phyloP scores from a whole-genome alignment of 805 yeast species.

The Cyberlindnera sargentensis region DNA sequence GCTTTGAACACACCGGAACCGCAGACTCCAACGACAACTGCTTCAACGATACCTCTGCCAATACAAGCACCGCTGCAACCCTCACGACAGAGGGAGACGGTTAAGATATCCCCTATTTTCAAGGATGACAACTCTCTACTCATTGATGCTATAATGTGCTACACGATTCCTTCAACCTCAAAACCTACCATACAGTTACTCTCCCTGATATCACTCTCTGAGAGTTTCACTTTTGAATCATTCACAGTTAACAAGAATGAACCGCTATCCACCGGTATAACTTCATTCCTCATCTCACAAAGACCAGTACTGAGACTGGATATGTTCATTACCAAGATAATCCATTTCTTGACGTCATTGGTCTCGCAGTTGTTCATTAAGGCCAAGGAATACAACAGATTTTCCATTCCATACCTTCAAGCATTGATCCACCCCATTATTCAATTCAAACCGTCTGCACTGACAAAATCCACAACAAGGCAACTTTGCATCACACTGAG shows the following conservation, averaged over 20 bases:
- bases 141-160: conserved; percentile 28
- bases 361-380: conserved; percentile 10
- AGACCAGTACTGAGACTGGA: conserved; percentile 43
- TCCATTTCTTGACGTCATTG: conserved; percentile 27
- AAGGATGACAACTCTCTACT: conserved; percentile 31
- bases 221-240: conserved; percentile 6
- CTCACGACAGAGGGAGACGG: background rate
- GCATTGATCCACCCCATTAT: conserved; percentile 49
- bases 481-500: conserved; percentile 3
- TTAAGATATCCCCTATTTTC: conserved; percentile 8
- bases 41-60: conserved; percentile 5
- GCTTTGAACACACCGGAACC: conserved; percentile 1
- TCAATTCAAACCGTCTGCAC: conserved; percentile 57
- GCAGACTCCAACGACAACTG: conserved; percentile 7
- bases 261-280: conserved; percentile 30
- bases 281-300: conserved; percentile 35
- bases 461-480: conserved; percentile 32
- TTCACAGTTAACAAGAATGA: conserved; percentile 24
- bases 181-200: conserved; percentile 28
- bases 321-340: conserved; percentile 37
- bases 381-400: background rate
- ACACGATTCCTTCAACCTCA: conserved; percentile 30
- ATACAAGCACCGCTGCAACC: background rate
- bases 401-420: conserved; percentile 52
- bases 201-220: conserved; percentile 22